phyloP scores from a whole-genome alignment of 495 filamentous ascomycete genomes.

The Pyrenula aspistea region DNA sequence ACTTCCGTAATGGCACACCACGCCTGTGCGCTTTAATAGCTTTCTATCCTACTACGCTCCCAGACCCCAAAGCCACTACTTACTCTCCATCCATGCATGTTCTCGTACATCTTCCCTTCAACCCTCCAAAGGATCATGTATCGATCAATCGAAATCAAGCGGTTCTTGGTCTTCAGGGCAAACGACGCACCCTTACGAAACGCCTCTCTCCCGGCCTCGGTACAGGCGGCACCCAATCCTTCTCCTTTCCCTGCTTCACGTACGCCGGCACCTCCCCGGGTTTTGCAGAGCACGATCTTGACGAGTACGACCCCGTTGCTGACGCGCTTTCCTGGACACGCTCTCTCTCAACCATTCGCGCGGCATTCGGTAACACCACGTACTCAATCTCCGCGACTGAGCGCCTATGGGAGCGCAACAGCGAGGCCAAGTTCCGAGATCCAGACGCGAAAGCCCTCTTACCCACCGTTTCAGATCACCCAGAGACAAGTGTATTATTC shows the following conservation, averaged over 20 bases:
- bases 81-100: slow-evolving; percentile 37
- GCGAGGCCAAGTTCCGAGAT: not conserved
- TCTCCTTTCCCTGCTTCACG: slow-evolving; percentile 30
- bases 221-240: slow-evolving; percentile 31
- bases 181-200: slow-evolving; percentile 33
- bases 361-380: slow-evolving; percentile 39
- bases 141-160: slow-evolving; percentile 32
- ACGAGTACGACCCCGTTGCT: slow-evolving; percentile 38
- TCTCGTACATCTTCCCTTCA: slow-evolving; percentile 35
- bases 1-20: slow-evolving; percentile 31
- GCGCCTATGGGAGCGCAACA: slow-evolving; percentile 42
- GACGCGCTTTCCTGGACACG: slow-evolving; percentile 44
- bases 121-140: slow-evolving; percentile 29
- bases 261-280: slow-evolving; percentile 37
- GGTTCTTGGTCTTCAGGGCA: slow-evolving; percentile 53
- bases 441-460: slow-evolving; percentile 11
- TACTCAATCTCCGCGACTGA: slow-evolving; percentile 24
- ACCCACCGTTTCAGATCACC: slow-evolving; percentile 33
- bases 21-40: slow-evolving; percentile 38
- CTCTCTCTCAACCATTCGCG: slow-evolving; percentile 33
- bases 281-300: slow-evolving; percentile 45
- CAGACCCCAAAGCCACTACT: slow-evolving; percentile 26
- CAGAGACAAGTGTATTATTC: slow-evolving; percentile 42
- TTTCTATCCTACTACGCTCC: slow-evolving; percentile 48
- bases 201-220: slow-evolving; percentile 41